Evolutionary conservation across 768 basidiomycete species (phyloP), one percentile per base, ranked within the genome.

Genomic region (Agrocybe praecox): DNA sequence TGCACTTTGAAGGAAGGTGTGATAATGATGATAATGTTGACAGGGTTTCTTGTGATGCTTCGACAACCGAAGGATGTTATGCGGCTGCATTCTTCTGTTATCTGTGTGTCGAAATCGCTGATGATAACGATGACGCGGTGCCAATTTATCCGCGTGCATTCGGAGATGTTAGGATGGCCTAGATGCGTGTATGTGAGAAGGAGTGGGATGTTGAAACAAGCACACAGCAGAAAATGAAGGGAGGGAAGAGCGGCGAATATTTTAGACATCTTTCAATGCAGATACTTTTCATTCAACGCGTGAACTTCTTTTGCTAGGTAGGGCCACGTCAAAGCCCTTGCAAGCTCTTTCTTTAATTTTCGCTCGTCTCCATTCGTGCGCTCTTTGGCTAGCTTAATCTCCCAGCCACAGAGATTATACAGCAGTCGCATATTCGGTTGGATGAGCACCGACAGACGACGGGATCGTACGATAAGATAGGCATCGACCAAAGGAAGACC

Each of bases 371-470:
- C 80, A 3, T 76, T 79, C 0, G 85, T 87, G 22, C 88, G 81
- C 67, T 87, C 86, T 63, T 81, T 81, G n/a, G 93, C 93, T n/a
- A 97, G 81, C 69, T 88, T 86, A 63, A 93, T 87, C 72, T 98
- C 96, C 94, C 94, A 98, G 10, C 92, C 95, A 66, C 93, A 87
- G 22, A 98, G 80, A 68, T 98, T 96, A 72, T 96, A 97, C 72
- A 98, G 73, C 69, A 98, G 75, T n/a, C 94, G 84, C 85, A 98
- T 90, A 62, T 97, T 98, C 18, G 96, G 96, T 75, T 98, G 94
- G 59, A 94, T 94, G 62, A 95, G 80, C 59, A 96, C 94, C 29
- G 86, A 96, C 52, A 98, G 79, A 33, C 96, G 80, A 43, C 96
- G 83, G 53, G 92, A 94, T 54, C 96, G 87, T 34, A 96, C 94